Evolutionary conservation across 768 basidiomycete species (phyloP).

Genomic region (Pulveroboletus sp.): DNA sequence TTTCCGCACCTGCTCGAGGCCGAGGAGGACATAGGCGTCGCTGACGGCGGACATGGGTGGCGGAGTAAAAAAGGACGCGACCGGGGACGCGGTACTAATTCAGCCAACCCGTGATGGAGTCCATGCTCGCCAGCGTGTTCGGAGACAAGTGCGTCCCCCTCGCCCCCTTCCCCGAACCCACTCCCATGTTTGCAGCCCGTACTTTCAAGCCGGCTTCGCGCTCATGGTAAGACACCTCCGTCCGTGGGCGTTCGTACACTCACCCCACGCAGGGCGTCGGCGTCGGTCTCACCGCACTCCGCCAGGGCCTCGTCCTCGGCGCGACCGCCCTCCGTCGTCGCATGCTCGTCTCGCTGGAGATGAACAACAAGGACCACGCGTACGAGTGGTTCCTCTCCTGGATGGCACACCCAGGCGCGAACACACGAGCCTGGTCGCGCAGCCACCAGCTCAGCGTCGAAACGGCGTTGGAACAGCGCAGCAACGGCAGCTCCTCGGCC

Average conservation of each 20-base stretch:
- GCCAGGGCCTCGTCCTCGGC: slow-evolving; percentile 65
- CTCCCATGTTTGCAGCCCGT: slow-evolving; percentile 65
- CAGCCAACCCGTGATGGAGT: background rate
- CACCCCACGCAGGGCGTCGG: slow-evolving; percentile 69
- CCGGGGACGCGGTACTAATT: slow-evolving; percentile 21
- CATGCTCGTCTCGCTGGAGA: slow-evolving; percentile 91
- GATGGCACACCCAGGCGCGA: slow-evolving; percentile 86
- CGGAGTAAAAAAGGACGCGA: slow-evolving; percentile 23
- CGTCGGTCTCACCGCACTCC: slow-evolving; percentile 72
- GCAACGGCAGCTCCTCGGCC: slow-evolving; percentile 87
- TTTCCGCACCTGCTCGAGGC: slow-evolving; percentile 47
- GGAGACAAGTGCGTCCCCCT: slow-evolving; percentile 62
- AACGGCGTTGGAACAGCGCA: slow-evolving; percentile 82
- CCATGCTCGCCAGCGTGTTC: slow-evolving; percentile 34
- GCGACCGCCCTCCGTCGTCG: slow-evolving; percentile 78
- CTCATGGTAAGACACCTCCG: slow-evolving; percentile 65
- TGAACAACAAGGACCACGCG: slow-evolving; percentile 90
- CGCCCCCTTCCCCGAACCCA: background rate
- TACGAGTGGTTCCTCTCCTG: slow-evolving; percentile 97
- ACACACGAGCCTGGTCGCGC: slow-evolving; percentile 47
- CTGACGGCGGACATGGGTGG: slow-evolving; percentile 33
- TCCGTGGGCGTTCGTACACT: background rate
- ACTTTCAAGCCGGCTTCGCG: slow-evolving; percentile 97
- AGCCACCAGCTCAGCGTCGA: slow-evolving; percentile 95
- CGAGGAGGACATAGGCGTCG: slow-evolving; percentile 43